Conservation (phyloP, 2,329 filamentous ascomycete species). For the Ascochyta clinopodiicola region DNA sequence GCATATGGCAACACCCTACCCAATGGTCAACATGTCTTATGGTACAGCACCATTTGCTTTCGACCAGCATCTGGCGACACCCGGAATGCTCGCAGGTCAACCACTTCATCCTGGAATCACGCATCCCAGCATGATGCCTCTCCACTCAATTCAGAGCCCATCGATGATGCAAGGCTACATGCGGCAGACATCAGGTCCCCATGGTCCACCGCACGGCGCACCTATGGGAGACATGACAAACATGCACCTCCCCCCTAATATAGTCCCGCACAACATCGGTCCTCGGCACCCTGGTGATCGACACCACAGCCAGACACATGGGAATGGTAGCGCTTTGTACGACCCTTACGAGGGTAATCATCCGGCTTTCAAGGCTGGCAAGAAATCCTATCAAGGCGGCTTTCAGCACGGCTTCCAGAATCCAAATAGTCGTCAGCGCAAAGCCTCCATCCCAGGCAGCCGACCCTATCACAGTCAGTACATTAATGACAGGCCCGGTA, state of each 20-base stretch:
- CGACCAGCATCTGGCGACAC: conserved; percentile 13
- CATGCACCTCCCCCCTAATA: conserved; percentile 21
- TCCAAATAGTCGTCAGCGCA: conserved; percentile 25
- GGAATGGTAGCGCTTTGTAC: conserved; percentile 23
- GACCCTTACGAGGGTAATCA: conserved; percentile 37
- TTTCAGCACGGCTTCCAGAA: conserved; percentile 24
- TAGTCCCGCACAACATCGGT: conserved; percentile 18
- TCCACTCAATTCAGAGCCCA: conserved; percentile 15
- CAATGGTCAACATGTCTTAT: conserved; percentile 13
- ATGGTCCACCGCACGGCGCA: conserved; percentile 7
- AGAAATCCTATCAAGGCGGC: conserved; percentile 20
- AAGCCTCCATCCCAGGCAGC: conserved; percentile 24
- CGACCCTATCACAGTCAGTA: conserved; percentile 21
- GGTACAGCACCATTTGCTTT: conserved; percentile 22
- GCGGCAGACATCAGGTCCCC: conserved; percentile 12
- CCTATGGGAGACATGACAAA: conserved; percentile 42
- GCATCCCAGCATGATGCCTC: conserved; percentile 18
- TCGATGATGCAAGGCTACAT: conserved; percentile 22
- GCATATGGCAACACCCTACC: conserved; percentile 21
- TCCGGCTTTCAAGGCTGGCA: conserved; percentile 29
- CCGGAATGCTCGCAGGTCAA: conserved; percentile 20
- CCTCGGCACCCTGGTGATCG: conserved; percentile 14
- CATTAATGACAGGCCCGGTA: conserved; percentile 15
- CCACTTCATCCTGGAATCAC: conserved; percentile 19
- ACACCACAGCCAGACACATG: conserved; percentile 16